Evolutionary conservation across 129 eudicot genomes (phyloP).

Genomic region (Cynara cardunculus): DNA sequence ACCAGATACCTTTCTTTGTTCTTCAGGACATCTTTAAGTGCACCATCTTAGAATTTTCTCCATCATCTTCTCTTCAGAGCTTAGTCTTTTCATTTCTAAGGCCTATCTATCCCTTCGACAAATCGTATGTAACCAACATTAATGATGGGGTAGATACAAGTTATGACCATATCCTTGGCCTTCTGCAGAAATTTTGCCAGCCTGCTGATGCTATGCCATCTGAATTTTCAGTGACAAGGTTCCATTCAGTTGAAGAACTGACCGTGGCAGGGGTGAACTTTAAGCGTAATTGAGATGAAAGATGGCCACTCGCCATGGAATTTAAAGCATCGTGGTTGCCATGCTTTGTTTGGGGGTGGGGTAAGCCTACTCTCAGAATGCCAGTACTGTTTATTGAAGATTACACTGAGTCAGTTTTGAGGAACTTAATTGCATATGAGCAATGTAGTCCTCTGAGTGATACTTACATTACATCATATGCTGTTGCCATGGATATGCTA

Average conservation of each 20-base stretch:
- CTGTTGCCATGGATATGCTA: background rate
- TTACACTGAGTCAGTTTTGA: background rate
- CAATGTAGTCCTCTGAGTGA: background rate
- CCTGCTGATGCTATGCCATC: background rate
- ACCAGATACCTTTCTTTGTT: constrained; percentile 29
- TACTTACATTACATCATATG: constrained; percentile 7
- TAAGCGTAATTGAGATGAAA: background rate
- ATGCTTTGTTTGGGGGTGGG: background rate
- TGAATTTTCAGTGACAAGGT: background rate
- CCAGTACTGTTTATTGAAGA: background rate
- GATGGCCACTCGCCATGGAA: background rate
- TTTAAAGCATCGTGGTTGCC: background rate
- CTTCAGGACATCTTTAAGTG: constrained; percentile 17
- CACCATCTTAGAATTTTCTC: background rate
- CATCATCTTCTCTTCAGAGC: background rate
- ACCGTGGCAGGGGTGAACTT: background rate
- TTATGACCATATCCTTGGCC: constrained; percentile 13
- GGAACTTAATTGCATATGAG: constrained; percentile 15
- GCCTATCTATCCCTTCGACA: background rate
- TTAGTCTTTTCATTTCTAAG: background rate
- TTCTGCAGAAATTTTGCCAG: constrained; percentile 1
- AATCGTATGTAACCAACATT: background rate
- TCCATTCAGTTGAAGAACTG: background rate
- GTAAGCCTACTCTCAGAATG: background rate
- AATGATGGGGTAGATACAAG: background rate